Base-by-base conservation (phyloP, 257 asterid genomes). In the Leonotis leonurus region DNA sequence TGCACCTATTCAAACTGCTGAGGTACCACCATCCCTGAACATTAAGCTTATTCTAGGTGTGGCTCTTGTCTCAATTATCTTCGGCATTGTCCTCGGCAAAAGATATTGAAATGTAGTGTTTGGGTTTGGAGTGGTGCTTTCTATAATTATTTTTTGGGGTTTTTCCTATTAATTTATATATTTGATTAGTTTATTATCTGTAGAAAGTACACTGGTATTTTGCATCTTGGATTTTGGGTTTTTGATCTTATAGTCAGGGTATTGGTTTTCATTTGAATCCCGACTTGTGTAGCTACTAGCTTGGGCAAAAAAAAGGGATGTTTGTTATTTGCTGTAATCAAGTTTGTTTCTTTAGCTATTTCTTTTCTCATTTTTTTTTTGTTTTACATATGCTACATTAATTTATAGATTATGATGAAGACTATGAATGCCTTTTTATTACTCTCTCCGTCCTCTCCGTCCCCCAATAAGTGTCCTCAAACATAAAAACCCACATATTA, bases 31-130 rank as follows among this genome's bases (percentile, higher is more conserved):
- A 43, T 29, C 60, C 36, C 57, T 78, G 67, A 70, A 84, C 62
- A 16, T 68, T 41, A 81, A 79, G 73, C 59, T 85, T 78, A 53
- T 85, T 40, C 33, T 87, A 62, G 96, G 92, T 16, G 97, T 90
- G 78, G 96, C 96, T 18, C 56, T 90, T 50, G 81, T 87, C 71
- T 90, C 97, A 7, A 71, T 87, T 9, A 67, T 90, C 27, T 11
- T 80, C 27, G 97, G 97, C 64, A 35, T 90, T 43, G 62, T 87
- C 74, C 83, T 89, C 32, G 97, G 95, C 1, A 89, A 80, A 75
- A 78, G 83, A 67, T 89, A 86, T 58, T 89, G 76, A 60, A 67
- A 16, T 33, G 21, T 58, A 60, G 55, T n/a, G 49, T 62, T 68
- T 4, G n/a, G n/a, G 52, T 12, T 46, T 67, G 60, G 66, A 22